Evolutionary conservation across 306 rosid genomes (phyloP).

Genomic region (Fragaria iinumae): DNA sequence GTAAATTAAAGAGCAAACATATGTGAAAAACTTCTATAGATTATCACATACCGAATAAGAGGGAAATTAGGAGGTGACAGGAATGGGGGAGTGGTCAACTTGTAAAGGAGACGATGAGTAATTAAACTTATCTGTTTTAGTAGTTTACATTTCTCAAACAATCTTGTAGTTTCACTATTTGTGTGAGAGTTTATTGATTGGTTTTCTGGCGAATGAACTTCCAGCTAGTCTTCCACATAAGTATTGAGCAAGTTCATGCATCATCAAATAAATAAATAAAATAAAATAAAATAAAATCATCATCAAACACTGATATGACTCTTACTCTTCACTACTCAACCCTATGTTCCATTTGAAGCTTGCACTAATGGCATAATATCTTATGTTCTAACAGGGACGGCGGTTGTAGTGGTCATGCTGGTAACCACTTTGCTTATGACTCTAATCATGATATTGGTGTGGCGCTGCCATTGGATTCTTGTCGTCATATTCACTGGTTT

Average conservation of each 20-base stretch:
- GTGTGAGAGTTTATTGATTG: not conserved
- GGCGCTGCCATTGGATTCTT: slow-evolving; percentile 96
- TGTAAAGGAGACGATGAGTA: not conserved
- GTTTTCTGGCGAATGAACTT: not conserved
- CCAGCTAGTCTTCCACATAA: not conserved
- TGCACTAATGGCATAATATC: slow-evolving; percentile 16
- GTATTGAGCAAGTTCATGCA: not conserved
- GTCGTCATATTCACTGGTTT: slow-evolving; percentile 64
- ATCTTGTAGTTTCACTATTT: not conserved
- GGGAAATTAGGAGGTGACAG: not conserved
- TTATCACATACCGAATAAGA: not conserved
- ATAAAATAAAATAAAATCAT: too few species aligned
- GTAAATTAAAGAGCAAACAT: not conserved
- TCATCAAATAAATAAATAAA: not conserved
- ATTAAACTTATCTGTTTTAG: not conserved
- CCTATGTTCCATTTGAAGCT: not conserved
- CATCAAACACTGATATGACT: not conserved
- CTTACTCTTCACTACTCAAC: not conserved
- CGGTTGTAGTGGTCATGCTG: slow-evolving; percentile 86
- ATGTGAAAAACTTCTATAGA: not conserved
- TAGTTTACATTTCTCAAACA: not conserved
- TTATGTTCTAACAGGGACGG: slow-evolving; percentile 73
- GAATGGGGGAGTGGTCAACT: not conserved
- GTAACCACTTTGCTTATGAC: slow-evolving; percentile 89
- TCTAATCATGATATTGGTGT: slow-evolving; percentile 87